Conservation (phyloP, 768 basidiomycete genomes). For the Tylopilus rubrobrunneus region DNA sequence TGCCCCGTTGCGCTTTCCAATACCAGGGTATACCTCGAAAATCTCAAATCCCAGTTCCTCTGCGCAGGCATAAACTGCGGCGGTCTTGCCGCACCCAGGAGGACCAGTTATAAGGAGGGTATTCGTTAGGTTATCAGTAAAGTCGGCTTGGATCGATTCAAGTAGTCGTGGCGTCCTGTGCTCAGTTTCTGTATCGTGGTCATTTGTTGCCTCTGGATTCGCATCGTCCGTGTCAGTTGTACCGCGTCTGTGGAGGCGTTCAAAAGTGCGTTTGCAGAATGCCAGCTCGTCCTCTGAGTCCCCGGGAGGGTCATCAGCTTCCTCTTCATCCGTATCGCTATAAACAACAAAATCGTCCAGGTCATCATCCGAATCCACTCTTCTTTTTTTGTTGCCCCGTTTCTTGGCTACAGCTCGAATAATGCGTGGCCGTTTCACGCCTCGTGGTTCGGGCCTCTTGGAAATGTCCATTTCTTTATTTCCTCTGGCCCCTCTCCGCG, state of each 20-base stretch:
- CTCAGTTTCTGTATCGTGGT: constrained; percentile 1
- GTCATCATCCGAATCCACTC: constrained; percentile 52
- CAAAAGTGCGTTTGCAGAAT: constrained; percentile 23
- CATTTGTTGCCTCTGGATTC: not conserved
- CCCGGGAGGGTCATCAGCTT: constrained; percentile 30
- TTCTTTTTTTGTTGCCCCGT: constrained; percentile 50
- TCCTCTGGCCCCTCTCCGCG: not conserved
- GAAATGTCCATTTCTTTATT: constrained; percentile 21
- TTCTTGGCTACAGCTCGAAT: constrained; percentile 49
- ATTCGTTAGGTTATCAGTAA: constrained; percentile 63
- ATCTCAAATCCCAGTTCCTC: constrained; percentile 93
- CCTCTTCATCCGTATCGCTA: constrained; percentile 33
- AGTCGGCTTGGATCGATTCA: constrained; percentile 19
- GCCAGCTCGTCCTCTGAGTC: constrained; percentile 37
- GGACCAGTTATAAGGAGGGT: constrained; percentile 85
- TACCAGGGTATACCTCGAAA: constrained; percentile 95
- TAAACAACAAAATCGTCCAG: constrained; percentile 55
- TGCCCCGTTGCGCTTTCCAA: constrained; percentile 81
- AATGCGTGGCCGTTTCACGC: constrained; percentile 54
- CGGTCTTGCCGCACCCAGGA: constrained; percentile 84
- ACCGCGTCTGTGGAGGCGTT: constrained; percentile 15
- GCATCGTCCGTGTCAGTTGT: not conserved
- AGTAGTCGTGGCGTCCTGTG: constrained; percentile 8
- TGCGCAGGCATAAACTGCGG: constrained; percentile 90
- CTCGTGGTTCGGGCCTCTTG: constrained; percentile 30